A percentile compares a stretch with the other conserved stretches of the same genome.
phyloP scores from a whole-genome alignment of 208 protist species.

The Sergeia podlipaevii region DNA sequence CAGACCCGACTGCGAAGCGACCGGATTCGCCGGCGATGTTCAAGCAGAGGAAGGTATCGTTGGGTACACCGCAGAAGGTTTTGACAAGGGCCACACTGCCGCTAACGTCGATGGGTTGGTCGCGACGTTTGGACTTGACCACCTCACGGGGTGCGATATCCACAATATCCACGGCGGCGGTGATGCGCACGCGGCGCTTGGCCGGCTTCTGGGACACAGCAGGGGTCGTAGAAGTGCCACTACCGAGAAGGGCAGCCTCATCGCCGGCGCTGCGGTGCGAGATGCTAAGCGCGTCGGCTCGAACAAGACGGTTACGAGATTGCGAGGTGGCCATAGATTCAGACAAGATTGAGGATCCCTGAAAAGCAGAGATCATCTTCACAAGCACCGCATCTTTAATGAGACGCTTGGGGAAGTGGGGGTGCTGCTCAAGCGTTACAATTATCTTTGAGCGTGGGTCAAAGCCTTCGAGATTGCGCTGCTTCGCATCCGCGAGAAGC shows the following conservation, averaged over 20 bases:
- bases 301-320: slow-evolving; percentile 55
- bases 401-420: slow-evolving; percentile 72
- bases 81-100: slow-evolving; percentile 61
- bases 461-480: slow-evolving; percentile 56
- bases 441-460: slow-evolving; percentile 50
- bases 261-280: slow-evolving; percentile 15
- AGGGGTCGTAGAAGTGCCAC: not conserved
- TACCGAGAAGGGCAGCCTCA: not conserved
- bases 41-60: slow-evolving; percentile 82
- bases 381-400: slow-evolving; percentile 44
- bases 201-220: slow-evolving; percentile 11
- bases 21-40: slow-evolving; percentile 44
- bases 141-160: slow-evolving; percentile 77
- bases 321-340: slow-evolving; percentile 53
- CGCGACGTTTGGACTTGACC: slow-evolving; percentile 21
- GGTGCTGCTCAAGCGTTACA: slow-evolving; percentile 66
- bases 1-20: slow-evolving; percentile 75
- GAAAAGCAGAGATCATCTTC: slow-evolving; percentile 52
- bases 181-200: slow-evolving; percentile 73
- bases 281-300: slow-evolving; percentile 37
- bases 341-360: slow-evolving; percentile 43
- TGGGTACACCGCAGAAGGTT: slow-evolving; percentile 51
- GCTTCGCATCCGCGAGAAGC: slow-evolving; percentile 50
- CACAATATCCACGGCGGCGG: slow-evolving; percentile 72
- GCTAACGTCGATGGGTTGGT: slow-evolving; percentile 42